Percentiles rank a stretch among this genome's conserved stretches.
Conservation (phyloP, 108 stramenopile genomes). For the Schizochytrium sp. region DNA sequence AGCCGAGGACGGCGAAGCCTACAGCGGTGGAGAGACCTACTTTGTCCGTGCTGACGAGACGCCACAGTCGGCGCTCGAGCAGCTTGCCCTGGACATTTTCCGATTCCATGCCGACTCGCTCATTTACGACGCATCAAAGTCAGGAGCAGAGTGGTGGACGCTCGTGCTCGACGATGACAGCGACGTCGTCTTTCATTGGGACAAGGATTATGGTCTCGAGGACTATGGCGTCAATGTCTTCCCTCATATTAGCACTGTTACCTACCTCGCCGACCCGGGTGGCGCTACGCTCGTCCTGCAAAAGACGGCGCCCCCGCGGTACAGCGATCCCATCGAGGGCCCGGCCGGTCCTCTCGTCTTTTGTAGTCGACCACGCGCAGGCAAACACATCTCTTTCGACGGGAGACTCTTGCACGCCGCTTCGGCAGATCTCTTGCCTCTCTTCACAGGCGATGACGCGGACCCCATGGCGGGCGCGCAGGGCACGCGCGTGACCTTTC, state of each 20-base stretch:
- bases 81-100: slow-evolving; percentile 20
- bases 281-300: slow-evolving; percentile 22
- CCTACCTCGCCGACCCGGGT: slow-evolving; percentile 17
- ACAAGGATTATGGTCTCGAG: slow-evolving; percentile 28
- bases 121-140: neutral
- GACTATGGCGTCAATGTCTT: slow-evolving; percentile 25
- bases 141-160: slow-evolving; percentile 36
- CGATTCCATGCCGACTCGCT: neutral
- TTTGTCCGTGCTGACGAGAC: slow-evolving; percentile 14
- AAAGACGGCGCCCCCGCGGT: neutral
- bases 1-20: slow-evolving; percentile 1
- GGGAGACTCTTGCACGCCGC: slow-evolving; percentile 78
- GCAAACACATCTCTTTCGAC: slow-evolving; percentile 77
- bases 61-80: slow-evolving; percentile 5
- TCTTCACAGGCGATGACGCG: neutral
- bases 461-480: neutral
- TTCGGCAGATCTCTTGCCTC: slow-evolving; percentile 41
- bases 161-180: slow-evolving; percentile 25
- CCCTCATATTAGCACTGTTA: slow-evolving; percentile 25
- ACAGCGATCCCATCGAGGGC: neutral
- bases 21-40: slow-evolving; percentile 22
- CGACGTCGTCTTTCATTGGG: slow-evolving; percentile 29
- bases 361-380: slow-evolving; percentile 35
- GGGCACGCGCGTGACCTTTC: slow-evolving; percentile 58
- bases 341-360: neutral